These are phyloP conservation scores for Colletotrichum kahawae DNA, from an alignment of 2,329 filamentous ascomycete genomes.

Conservation along the genomic window DNA sequence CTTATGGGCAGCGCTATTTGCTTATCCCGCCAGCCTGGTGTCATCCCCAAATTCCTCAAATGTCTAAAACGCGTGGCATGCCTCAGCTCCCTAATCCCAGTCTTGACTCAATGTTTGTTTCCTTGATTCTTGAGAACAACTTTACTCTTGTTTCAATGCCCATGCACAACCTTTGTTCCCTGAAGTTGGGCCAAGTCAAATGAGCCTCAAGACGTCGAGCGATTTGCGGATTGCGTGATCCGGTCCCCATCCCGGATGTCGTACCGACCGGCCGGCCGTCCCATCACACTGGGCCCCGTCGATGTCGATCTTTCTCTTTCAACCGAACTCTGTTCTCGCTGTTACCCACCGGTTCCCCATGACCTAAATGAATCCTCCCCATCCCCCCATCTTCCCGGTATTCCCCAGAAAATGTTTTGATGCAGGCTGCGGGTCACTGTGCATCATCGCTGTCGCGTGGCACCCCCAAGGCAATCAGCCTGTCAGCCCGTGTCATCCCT, in stretches of 20 bases:
- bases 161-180: neutral
- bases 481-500: neutral
- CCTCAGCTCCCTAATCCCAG: neutral
- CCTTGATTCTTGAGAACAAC: neutral
- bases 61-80: neutral
- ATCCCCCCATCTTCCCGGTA: neutral
- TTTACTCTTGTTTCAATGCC: fast-evolving
- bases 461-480: neutral
- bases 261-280: neutral
- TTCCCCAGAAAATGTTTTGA: constrained; percentile 10
- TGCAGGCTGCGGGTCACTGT: neutral
- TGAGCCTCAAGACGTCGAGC: constrained; percentile 5
- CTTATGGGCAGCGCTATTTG: neutral
- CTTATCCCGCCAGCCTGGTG: neutral
- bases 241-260: neutral
- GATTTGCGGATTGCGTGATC: constrained; percentile 8
- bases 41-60: neutral
- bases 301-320: constrained; percentile 1
- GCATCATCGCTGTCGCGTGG: neutral
- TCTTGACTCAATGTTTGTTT: too few species aligned
- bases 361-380: neutral
- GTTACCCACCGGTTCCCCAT: neutral
- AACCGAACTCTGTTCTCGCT: neutral
- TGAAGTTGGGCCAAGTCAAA: neutral
- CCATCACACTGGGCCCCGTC: neutral